Evolutionary conservation across 169 alveolate genomes (phyloP).

Genomic region (Amoebophrya sp.): DNA sequence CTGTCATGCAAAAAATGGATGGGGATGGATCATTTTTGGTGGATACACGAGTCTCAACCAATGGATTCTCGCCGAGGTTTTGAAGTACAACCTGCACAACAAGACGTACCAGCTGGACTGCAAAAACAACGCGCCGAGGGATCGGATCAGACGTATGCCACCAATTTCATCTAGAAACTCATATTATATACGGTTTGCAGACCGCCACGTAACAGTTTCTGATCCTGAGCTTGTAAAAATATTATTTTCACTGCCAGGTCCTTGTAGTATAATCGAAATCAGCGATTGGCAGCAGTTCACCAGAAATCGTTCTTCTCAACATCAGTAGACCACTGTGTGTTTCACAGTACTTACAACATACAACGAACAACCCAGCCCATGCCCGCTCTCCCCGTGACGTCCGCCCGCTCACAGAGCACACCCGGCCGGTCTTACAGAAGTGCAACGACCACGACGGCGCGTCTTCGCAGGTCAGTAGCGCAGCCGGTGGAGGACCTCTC

Average conservation of each 20-base stretch:
- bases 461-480: too few relatives aligned
- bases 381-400: neutral
- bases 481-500: too few relatives aligned
- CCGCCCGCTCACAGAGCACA: neutral
- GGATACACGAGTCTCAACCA: neutral
- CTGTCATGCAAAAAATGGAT: too few relatives aligned
- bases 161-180: neutral
- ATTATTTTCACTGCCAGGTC: too few relatives aligned
- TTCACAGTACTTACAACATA: neutral
- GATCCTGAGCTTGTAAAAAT: too few relatives aligned
- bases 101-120: neutral
- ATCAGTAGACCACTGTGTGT: neutral
- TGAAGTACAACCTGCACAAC: neutral
- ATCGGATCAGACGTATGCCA: neutral
- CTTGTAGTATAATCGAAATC: too few relatives aligned
- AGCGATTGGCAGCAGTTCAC: too few relatives aligned
- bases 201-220: too few relatives aligned
- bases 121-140: constrained; percentile 4
- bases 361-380: neutral
- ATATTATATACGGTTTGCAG: too few relatives aligned
- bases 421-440: neutral
- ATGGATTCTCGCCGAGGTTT: neutral
- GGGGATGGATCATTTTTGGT: too few relatives aligned
- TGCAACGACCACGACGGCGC: neutral
- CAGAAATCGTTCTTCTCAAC: too few relatives aligned